Evolutionary conservation across 768 basidiomycete genomes (phyloP), one percentile per base, ranked within the genome.

Genomic region (Agrocybe chaxingu): DNA sequence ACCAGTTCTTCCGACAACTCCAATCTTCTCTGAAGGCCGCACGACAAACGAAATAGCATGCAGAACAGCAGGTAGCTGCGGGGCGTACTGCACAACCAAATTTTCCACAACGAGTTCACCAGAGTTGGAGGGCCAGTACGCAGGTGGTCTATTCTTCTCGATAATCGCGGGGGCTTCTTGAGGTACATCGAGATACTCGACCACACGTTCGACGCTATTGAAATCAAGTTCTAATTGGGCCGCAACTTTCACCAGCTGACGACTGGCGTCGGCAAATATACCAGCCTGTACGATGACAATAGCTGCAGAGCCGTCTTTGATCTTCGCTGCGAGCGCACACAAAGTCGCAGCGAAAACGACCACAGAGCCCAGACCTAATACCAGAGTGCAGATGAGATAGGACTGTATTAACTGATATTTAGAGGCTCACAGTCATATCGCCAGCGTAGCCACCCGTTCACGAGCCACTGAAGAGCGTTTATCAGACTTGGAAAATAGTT

Each of bases 191-290:
- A 87, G 70, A 59, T 88, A 88, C 63, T 87, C 86, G 11, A 80
- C 75, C 18, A 88, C 82, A 50, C 87, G 80, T 58, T 89, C 87
- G 1, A 88, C 80, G 35, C 84, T 82, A 58, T 86, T 87, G 65
- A 87, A 87, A 57, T 87, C 84, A 9, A 87, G 74, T 60, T 87
- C 87, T 1, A 87, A 64, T 56, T 86, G 84, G 2, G 85, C 86
- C 42, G 79, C 77, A 7, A 87, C 84, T 56, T 66, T 79, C 18
- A 87, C 82, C 9, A 87, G 77, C 47, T 81, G 78, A 38, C 85
- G 70, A 40, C 79, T 85, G 9, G 85, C 85, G 51, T 84, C 80
- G 1, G 86, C 85, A 59, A 87, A 88, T 19, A 81, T 73, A 1
- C 80, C 83, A 12, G 88, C 76, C 67, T 87, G 79, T 13, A 84